Percentiles rank a stretch among this genome's conserved stretches.
Conservation (phyloP, 257 asterid species). For the Cruciata laevipes region DNA sequence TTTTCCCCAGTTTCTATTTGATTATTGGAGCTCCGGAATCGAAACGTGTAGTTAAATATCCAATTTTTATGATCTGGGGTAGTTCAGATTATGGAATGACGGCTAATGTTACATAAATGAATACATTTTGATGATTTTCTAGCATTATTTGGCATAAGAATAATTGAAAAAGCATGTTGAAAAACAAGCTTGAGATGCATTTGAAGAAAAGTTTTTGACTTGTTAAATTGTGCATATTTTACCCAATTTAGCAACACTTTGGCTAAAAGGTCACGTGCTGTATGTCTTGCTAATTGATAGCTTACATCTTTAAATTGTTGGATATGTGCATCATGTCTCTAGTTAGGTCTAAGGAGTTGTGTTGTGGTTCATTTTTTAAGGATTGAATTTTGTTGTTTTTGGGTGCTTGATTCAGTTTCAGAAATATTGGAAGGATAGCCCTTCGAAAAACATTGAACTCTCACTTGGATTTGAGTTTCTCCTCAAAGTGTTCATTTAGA, state of each 20-base stretch:
- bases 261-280: not conserved
- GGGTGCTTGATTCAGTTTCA: slow-evolving; percentile 10
- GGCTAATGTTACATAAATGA: too few species aligned
- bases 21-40: not conserved
- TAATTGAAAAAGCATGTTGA: too few species aligned
- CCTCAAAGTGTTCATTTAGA: slow-evolving; percentile 41
- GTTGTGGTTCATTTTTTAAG: not conserved
- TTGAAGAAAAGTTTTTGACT: not conserved
- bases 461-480: slow-evolving; percentile 29
- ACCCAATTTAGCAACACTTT: not conserved
- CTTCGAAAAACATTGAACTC: slow-evolving; percentile 22
- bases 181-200: not conserved
- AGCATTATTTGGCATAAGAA: not conserved
- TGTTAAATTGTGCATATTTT: not conserved
- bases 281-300: not conserved
- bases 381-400: not conserved
- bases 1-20: not conserved
- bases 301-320: not conserved
- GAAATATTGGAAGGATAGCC: slow-evolving; percentile 30
- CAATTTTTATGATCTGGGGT: not conserved
- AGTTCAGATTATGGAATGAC: not conserved
- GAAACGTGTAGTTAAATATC: not conserved
- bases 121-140: not conserved
- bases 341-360: not conserved
- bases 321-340: not conserved